These are phyloP conservation scores for Aspergillus awamori DNA, from an alignment of 2,329 filamentous ascomycete species.

Conservation along the genomic window DNA sequence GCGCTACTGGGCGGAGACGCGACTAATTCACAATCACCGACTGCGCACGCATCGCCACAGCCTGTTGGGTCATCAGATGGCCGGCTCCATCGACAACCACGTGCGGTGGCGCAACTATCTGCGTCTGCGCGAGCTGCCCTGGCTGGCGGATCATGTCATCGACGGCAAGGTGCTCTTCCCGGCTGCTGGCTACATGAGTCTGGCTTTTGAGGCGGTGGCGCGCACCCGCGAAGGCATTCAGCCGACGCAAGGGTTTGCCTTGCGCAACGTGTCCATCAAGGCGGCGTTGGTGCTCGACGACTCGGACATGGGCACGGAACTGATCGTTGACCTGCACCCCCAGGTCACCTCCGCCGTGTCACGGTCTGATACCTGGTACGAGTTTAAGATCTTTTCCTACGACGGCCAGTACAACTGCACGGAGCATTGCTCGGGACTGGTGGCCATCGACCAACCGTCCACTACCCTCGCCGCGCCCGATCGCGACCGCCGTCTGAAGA, in stretches of 20 bases:
- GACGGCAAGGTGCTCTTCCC: conserved; percentile 9
- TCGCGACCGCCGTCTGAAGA: background rate
- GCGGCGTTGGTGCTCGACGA: conserved; percentile 1
- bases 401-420: background rate
- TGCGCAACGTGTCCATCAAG: background rate
- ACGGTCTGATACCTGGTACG: background rate
- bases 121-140: conserved; percentile 7
- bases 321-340: background rate
- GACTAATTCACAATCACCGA: background rate
- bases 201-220: conserved; percentile 9
- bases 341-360: background rate
- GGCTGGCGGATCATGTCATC: conserved; percentile 12
- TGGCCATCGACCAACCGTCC: background rate
- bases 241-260: background rate
- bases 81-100: background rate
- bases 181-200: conserved; percentile 9
- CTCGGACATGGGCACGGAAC: conserved; percentile 4
- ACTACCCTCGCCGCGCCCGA: background rate
- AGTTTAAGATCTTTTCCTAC: conserved; percentile 6
- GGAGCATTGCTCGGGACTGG: conserved; percentile 6
- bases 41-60: background rate
- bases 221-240: background rate
- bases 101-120: conserved; percentile 7
- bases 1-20: conserved; percentile 7
- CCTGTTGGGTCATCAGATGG: background rate